These are phyloP conservation scores for Dictyophora rubrovolvata DNA, from an alignment of 768 basidiomycete genomes.

Conservation along the genomic window DNA sequence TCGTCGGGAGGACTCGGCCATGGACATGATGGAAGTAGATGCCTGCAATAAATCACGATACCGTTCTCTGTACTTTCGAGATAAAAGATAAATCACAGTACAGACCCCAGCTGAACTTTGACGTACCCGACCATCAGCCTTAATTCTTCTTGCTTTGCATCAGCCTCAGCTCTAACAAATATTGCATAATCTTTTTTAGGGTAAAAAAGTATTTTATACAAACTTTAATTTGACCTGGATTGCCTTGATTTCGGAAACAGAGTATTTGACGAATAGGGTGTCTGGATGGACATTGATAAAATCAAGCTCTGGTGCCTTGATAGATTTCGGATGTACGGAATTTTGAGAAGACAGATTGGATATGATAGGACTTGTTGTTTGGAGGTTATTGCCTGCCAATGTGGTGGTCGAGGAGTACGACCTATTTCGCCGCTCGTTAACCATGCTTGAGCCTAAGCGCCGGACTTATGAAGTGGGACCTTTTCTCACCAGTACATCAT, in stretches of 20 bases:
- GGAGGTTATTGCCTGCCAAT: not conserved
- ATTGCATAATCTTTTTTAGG: not conserved
- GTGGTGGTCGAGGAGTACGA: not conserved
- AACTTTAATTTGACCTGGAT: slow-evolving; percentile 64
- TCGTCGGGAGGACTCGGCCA: slow-evolving; percentile 55
- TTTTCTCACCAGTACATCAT: not conserved
- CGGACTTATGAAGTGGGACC: not conserved
- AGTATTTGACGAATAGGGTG: slow-evolving; percentile 59
- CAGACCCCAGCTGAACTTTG: not conserved
- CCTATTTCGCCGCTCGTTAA: not conserved
- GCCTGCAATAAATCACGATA: slow-evolving; percentile 83
- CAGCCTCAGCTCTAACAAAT: slow-evolving; percentile 56
- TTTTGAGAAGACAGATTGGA: not conserved
- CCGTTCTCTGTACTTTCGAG: slow-evolving; percentile 70
- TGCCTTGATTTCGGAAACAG: slow-evolving; percentile 60
- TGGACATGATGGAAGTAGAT: slow-evolving; percentile 73
- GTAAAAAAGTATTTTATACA: not conserved
- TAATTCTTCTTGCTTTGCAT: slow-evolving; percentile 80
- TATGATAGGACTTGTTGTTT: not conserved
- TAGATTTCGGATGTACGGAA: not conserved
- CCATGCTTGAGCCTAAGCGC: not conserved
- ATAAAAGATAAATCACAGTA: slow-evolving; percentile 16
- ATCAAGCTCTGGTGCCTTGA: slow-evolving; percentile 6
- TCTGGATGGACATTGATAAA: slow-evolving; percentile 45
- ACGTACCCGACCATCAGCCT: slow-evolving; percentile 90